These are phyloP conservation scores for Clavispora phyllophila DNA, from an alignment of 805 yeast species.

Conservation along the genomic window DNA sequence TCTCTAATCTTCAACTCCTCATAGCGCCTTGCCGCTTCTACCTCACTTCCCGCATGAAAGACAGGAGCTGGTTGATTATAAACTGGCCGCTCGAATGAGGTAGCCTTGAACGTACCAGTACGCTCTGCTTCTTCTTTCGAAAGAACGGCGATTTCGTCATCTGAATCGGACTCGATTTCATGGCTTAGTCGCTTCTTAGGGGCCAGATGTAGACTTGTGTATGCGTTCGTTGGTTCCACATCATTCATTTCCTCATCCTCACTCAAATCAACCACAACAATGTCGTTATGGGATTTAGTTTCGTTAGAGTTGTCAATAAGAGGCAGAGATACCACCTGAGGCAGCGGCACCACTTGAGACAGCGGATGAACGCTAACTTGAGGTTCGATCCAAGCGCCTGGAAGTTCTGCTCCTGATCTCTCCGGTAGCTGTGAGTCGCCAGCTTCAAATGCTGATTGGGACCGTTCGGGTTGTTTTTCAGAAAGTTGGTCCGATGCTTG, in stretches of 20 bases:
- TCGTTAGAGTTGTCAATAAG: not conserved
- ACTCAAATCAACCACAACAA: constrained; percentile 1
- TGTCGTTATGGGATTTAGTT: not conserved
- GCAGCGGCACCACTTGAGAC: not conserved
- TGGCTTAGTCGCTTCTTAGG: not conserved
- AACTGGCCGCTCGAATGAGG: constrained; percentile 14
- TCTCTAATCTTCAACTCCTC: constrained; percentile 2
- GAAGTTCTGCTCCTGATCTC: not conserved
- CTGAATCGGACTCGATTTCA: constrained; percentile 6
- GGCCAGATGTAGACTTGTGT: not conserved
- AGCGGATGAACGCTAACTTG: too few species aligned
- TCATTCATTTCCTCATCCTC: not conserved
- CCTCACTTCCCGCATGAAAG: constrained; percentile 18
- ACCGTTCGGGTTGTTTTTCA: not conserved
- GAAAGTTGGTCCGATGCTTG: too few species aligned
- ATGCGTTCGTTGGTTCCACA: not conserved
- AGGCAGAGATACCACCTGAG: not conserved
- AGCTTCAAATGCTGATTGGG: not conserved
- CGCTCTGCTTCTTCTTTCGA: constrained; percentile 27
- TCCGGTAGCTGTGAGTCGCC: not conserved
- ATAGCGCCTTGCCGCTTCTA: not conserved
- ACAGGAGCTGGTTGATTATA: constrained; percentile 28
- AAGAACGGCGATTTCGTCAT: constrained; percentile 25
- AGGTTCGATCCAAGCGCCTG: not conserved
- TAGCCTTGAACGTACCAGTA: constrained; percentile 20